Percentiles rank a stretch among this genome's conserved stretches.
Evolutionary conservation across 805 yeast genomes (phyloP).

Genomic region (Cyberlindnera meyerae): DNA sequence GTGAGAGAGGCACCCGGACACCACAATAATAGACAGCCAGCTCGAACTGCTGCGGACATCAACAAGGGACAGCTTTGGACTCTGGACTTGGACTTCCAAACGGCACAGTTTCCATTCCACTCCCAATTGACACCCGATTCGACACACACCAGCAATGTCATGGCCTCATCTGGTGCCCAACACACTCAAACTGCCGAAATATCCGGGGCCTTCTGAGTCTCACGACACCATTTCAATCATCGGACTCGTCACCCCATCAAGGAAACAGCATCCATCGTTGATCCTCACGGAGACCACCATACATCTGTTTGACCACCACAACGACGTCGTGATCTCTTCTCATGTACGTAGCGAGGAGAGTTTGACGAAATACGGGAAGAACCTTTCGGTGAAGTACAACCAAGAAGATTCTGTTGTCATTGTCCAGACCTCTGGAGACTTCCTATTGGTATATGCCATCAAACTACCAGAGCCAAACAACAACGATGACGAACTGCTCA

Average conservation of each 20-base stretch:
- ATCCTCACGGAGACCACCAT: slow-evolving; percentile 31
- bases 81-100: too few relatives aligned
- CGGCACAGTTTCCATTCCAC: too few relatives aligned
- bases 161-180: slow-evolving; percentile 10
- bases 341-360: slow-evolving; percentile 33
- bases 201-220: too few relatives aligned
- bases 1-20: too few relatives aligned
- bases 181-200: too few relatives aligned
- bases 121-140: too few relatives aligned
- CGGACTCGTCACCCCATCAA: slow-evolving; percentile 1
- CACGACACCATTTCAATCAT: too few relatives aligned
- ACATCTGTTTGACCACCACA: slow-evolving; percentile 29
- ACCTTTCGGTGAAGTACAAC: slow-evolving; percentile 26
- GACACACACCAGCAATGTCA: slow-evolving; percentile 2
- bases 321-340: slow-evolving; percentile 30
- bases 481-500: slow-evolving; percentile 20
- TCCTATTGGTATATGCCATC: slow-evolving; percentile 34
- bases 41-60: too few relatives aligned
- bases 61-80: too few relatives aligned
- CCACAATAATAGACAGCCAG: too few relatives aligned
- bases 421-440: slow-evolving; percentile 32
- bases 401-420: slow-evolving; percentile 26
- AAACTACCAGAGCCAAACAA: slow-evolving; percentile 5
- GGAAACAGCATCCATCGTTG: slow-evolving; percentile 1
- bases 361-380: slow-evolving; percentile 35